These are phyloP conservation scores for Aureobasidium sp. DNA, from an alignment of 2,329 filamentous ascomycete species.

Conservation along the genomic window DNA sequence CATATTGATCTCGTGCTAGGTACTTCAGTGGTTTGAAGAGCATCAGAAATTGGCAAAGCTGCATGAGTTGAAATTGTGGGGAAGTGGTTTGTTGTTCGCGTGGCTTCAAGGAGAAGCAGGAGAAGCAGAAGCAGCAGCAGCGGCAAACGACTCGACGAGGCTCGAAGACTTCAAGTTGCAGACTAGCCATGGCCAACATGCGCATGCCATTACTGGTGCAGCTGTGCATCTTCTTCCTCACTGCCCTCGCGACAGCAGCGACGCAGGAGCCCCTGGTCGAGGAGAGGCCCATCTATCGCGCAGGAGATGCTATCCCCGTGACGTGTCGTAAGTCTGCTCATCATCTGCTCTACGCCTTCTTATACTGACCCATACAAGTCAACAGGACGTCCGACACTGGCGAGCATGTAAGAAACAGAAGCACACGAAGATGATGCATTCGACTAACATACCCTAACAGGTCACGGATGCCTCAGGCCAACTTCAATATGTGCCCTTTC, in stretches of 20 bases:
- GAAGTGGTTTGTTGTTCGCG: not conserved
- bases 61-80: not conserved
- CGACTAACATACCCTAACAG: constrained; percentile 21
- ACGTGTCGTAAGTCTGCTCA: constrained; percentile 38
- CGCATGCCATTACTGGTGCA: constrained; percentile 16
- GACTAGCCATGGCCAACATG: not conserved
- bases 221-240: constrained; percentile 26
- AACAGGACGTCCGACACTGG: constrained; percentile 61
- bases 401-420: constrained; percentile 54
- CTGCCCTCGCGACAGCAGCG: constrained; percentile 31
- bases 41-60: not conserved
- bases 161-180: not conserved
- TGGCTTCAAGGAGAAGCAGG: not conserved
- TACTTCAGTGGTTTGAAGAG: no score
- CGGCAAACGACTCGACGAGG: not conserved
- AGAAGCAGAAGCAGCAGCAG: not conserved
- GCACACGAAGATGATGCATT: not conserved
- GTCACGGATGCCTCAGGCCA: constrained; percentile 73
- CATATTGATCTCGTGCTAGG: no score
- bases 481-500: constrained; percentile 87
- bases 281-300: constrained; percentile 36
- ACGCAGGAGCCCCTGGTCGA: constrained; percentile 33
- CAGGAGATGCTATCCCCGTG: constrained; percentile 43
- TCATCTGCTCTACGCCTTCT: not conserved
- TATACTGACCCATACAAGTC: not conserved